A percentile compares a stretch with the other conserved stretches of the same genome.
Evolutionary conservation across 1,284 basidiomycete genomes (phyloP).

Genomic region (Sporisorium exsertum): DNA sequence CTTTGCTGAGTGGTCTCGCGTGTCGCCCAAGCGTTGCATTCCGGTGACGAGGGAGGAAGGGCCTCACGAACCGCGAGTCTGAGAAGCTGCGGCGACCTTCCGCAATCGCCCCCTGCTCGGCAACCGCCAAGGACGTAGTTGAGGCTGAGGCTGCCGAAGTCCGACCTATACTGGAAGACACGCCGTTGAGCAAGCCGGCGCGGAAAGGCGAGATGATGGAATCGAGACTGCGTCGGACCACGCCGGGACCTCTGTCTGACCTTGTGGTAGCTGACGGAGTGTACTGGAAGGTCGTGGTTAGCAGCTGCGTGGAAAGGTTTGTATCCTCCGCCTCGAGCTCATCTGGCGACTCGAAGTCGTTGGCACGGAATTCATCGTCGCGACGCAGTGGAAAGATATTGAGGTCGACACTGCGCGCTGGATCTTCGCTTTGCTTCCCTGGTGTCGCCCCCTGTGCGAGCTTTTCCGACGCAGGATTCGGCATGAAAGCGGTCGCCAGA

Average conservation of each 20-base stretch:
- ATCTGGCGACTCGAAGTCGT: slow-evolving; percentile 46
- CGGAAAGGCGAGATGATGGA: slow-evolving; percentile 50
- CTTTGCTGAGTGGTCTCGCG: slow-evolving; percentile 35
- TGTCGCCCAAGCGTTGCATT: slow-evolving; percentile 10
- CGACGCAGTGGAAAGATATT: slow-evolving; percentile 35
- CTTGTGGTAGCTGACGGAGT: background rate
- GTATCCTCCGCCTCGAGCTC: slow-evolving; percentile 16
- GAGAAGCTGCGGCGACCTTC: slow-evolving; percentile 41
- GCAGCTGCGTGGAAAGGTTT: background rate
- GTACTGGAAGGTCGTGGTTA: slow-evolving; percentile 1
- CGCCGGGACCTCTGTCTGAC: slow-evolving; percentile 22
- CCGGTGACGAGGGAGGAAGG: slow-evolving; percentile 33
- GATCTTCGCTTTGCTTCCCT: slow-evolving; percentile 5
- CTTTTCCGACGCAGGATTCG: background rate
- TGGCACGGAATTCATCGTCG: slow-evolving; percentile 39
- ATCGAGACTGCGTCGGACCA: slow-evolving; percentile 43
- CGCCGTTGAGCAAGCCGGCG: slow-evolving; percentile 29
- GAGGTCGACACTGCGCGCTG: slow-evolving; percentile 13
- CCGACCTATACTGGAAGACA: background rate
- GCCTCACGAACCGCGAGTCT: slow-evolving; percentile 43
- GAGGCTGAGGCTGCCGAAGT: background rate
- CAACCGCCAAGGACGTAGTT: slow-evolving; percentile 10
- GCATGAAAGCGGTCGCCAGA: background rate
- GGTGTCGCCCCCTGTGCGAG: background rate
- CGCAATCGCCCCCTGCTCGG: slow-evolving; percentile 5